Evolutionary conservation across 164 flowering plant species (phyloP).

Genomic region (Liriodendron chinense): DNA sequence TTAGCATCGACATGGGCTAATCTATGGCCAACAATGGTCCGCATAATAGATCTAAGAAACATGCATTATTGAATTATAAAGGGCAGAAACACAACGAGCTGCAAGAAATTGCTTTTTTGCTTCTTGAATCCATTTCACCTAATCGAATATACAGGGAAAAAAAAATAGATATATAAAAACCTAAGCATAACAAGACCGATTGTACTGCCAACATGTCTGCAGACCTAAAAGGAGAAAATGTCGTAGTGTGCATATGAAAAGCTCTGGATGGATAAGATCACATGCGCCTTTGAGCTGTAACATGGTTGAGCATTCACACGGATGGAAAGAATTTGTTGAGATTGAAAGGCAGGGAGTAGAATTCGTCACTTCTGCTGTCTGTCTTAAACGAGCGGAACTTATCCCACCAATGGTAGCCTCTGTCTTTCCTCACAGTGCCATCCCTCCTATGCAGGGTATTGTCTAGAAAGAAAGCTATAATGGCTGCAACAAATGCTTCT

Average conservation of each 20-base stretch:
- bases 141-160: background rate
- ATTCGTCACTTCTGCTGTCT: slow-evolving; percentile 85
- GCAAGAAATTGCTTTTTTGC: background rate
- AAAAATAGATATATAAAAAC: background rate
- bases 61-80: no score
- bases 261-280: background rate
- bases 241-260: background rate
- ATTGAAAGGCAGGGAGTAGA: slow-evolving; percentile 87
- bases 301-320: slow-evolving; percentile 27
- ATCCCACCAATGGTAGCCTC: slow-evolving; percentile 97
- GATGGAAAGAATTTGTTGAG: slow-evolving; percentile 96
- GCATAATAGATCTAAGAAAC: no score
- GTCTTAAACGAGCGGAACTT: slow-evolving; percentile 73
- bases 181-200: background rate
- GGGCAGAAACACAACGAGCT: no score
- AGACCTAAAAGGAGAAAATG: background rate
- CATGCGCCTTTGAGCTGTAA: background rate
- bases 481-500: slow-evolving; percentile 84
- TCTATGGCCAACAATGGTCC: no score
- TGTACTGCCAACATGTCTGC: background rate
- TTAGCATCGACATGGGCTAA: no score
- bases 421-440: slow-evolving; percentile 59
- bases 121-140: background rate
- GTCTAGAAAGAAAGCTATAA: slow-evolving; percentile 73
- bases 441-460: slow-evolving; percentile 65